Base-by-base conservation (phyloP, 176 grass and related monocot genomes). In the Elymus sibiricus region DNA sequence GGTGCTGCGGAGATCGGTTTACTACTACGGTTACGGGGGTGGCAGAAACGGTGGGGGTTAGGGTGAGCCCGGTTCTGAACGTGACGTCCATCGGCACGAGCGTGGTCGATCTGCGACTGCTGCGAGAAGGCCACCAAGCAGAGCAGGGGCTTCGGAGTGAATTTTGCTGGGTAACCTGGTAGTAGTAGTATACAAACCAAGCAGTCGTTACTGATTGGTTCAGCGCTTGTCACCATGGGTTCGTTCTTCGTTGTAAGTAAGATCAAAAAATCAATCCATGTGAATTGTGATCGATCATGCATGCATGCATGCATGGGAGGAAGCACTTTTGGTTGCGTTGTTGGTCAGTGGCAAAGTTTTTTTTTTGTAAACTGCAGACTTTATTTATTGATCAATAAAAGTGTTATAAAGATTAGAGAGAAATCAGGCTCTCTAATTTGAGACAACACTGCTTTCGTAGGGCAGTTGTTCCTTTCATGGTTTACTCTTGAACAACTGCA, bases 51-150 rank as follows among this genome's bases (percentile, higher is more conserved):
- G 51, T 2, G 44, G 86, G 86, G 4, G 78, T 91, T 43, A 86
- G 79, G 87, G 83, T 92, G 61, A 86, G 79, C 1, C 90, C 90
- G 29, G 84, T 92, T 17, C 76, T 92, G 6, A 92, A 83, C 84
- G 83, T 89, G 90, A 55, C 90, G 5, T 77, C 83, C 63, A 85
- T 88, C 15, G 87, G 83, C 34, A 55, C 74, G 2, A 80, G 79
- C 37, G 46, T 86, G 47, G 47, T 68, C n/a, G n/a, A n/a, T n/a
- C 0, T 89, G 90, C 69, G 80, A 80, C 9, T 92, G 90, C 86
- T 81, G 87, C 70, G 82, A 24, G 28, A 42, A 79, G 60, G 51
- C 56, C 70, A 56, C 34, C 13, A 88, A 40, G 39, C 39, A 88
- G 82, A 82, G 32, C 32, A 80, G 85, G 37, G 28, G 25, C 3